Evolutionary conservation across 345 rosid species (phyloP), one percentile per base, ranked within the genome.

Genomic region (Euphorbia lathyris): DNA sequence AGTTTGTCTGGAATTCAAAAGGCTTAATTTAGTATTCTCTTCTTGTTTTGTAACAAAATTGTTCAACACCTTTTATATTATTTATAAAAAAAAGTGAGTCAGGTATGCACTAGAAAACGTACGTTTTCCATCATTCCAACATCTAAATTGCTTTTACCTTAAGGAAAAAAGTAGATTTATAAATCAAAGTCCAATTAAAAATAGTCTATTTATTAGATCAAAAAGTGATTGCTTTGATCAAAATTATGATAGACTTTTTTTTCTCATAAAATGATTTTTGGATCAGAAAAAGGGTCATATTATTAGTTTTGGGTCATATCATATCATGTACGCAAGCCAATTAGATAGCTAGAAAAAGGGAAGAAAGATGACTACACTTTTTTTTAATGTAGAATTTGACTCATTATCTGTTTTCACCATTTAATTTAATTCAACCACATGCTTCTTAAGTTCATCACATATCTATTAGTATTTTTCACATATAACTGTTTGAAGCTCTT

Each of bases 1-100:
- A 30, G 60, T 69, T 61, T 16, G 45, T 74, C 70, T 63, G 23
- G 53, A 78, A 74, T 78, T 78, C 82, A 67, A 78, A 73, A 78
- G 63, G 65, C 17, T 13, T 26, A 58, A 13, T 40, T 14, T 2
- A 56, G 38, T 42, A 47, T 72, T 58, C 57, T 58, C 40, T 9
- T 23, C 29, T 55, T 55, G 12, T 55, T 55, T 55, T 23, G 13
- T 22, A 8, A 22, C 22, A 20, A 20, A n/a, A 20, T 14, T 47
- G 7, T 47, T 47, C n/a, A 47, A 47, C 52, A 16, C 14, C 14
- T 6, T 51, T n/a, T n/a, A 10, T 43, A 42, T 42, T 16, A 25
- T 58, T n/a, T 14, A 29, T n/a, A n/a, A n/a, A n/a, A n/a, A 7
- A 22, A 56, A 27, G 9, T 16, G 23, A n/a, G 56, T n/a, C 32